These are phyloP conservation scores for Fusarium falciforme DNA, from an alignment of 2,329 filamentous ascomycete genomes.

Conservation along the genomic window DNA sequence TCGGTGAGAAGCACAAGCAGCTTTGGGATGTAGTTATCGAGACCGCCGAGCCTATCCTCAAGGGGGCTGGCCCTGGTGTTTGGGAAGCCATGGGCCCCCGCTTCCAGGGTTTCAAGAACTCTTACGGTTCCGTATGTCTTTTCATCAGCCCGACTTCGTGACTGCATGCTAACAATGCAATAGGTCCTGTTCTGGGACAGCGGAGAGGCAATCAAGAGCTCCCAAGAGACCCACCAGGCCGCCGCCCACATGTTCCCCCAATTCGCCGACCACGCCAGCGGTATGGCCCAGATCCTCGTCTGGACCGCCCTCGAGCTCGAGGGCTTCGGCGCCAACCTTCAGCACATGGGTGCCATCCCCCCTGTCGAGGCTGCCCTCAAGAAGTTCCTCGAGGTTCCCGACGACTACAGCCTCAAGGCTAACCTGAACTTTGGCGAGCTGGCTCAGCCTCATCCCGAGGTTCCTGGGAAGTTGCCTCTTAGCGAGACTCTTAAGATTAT, in stretches of 20 bases:
- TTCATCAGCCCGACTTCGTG: neutral
- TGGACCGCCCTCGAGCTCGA: slow-evolving; percentile 42
- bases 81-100: slow-evolving; percentile 32
- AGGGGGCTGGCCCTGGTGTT: slow-evolving; percentile 24
- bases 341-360: slow-evolving; percentile 40
- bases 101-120: slow-evolving; percentile 32
- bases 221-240: slow-evolving; percentile 24
- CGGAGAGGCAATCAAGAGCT: slow-evolving; percentile 27
- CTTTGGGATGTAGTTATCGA: slow-evolving; percentile 37
- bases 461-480: slow-evolving; percentile 30
- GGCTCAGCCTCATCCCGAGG: slow-evolving; percentile 33
- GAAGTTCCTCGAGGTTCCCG: slow-evolving; percentile 31
- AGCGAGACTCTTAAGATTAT: slow-evolving; percentile 35
- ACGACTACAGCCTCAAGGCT: slow-evolving; percentile 35
- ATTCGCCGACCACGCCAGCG: slow-evolving; percentile 32
- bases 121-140: slow-evolving; percentile 40
- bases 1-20: slow-evolving; percentile 38
- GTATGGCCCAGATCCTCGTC: slow-evolving; percentile 37
- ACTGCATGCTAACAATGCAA: neutral
- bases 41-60: slow-evolving; percentile 28
- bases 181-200: slow-evolving; percentile 42
- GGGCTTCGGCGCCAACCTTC: slow-evolving; percentile 41
- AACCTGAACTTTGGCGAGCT: slow-evolving; percentile 39
- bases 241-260: slow-evolving; percentile 30
- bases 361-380: slow-evolving; percentile 35